Base-by-base conservation (phyloP, 768 basidiomycete genomes). In the Cystofilobasidium macerans region DNA sequence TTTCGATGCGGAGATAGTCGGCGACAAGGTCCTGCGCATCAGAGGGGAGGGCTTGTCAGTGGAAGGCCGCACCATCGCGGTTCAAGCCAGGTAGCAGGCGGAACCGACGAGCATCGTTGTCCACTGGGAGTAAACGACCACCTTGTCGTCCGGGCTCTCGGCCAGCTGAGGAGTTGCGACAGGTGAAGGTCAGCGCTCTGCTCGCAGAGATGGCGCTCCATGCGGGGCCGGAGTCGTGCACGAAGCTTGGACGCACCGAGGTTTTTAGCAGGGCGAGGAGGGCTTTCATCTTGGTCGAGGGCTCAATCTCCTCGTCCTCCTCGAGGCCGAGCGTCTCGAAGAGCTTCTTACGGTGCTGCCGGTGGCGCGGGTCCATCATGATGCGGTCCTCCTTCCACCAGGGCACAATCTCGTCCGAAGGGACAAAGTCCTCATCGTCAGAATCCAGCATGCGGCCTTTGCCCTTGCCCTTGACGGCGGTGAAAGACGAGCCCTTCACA, bases 81-180 rank as follows among this genome's bases (percentile, higher is more conserved):
- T n/a, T n/a, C n/a, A n/a, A n/a, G n/a, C n/a, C n/a, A n/a, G n/a
- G n/a, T n/a, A n/a, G n/a, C n/a, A n/a, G n/a, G n/a, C n/a, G n/a
- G n/a, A n/a, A n/a, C n/a, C n/a, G n/a, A n/a, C n/a, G n/a, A n/a
- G n/a, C 64, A 83, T 85, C 8, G 78, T 74, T 0, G 84, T 85
- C 83, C 87, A 88, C 72, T 86, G 84, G 0, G 85, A 86, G 64
- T 87, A 79, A 65, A 88, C 76, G 59, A 89, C 73, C 54, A 81
- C 38, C 64, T 62, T 47, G 51, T 79, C 77, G 64, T 85, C 83
- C 11, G 70, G 73, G 13, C 79, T 78, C 28, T 82, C 80, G 1
- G 78, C 78, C 78, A 11, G 70, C 69, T 26, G 81, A 81, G 68
- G 8, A 51, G 26, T 57, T 14, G 47, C 42, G 45, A 58, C 48